Evolutionary conservation across 805 yeast genomes (phyloP).

Genomic region (Yarrowia phangngaensis): DNA sequence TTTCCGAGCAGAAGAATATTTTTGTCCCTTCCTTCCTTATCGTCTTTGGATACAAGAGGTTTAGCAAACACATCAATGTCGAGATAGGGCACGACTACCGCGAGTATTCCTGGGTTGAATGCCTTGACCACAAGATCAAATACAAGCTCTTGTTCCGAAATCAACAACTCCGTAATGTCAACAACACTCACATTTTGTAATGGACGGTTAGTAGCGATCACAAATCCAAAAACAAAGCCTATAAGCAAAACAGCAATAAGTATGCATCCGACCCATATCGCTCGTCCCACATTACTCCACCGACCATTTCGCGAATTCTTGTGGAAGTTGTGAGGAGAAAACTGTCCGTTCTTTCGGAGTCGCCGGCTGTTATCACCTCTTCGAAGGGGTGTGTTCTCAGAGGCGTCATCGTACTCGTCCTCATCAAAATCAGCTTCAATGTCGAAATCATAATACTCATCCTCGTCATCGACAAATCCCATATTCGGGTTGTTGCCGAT

Average conservation of each 20-base stretch:
- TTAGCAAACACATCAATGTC: constrained; percentile 77
- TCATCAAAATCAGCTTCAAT: constrained; percentile 48
- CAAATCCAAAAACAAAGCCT: constrained; percentile 79
- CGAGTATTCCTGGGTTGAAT: constrained; percentile 80
- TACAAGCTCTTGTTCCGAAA: constrained; percentile 77
- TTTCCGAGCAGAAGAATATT: constrained; percentile 72
- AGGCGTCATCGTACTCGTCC: constrained; percentile 34
- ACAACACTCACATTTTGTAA: constrained; percentile 60
- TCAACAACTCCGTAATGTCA: constrained; percentile 65
- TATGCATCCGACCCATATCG: constrained; percentile 38
- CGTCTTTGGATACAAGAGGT: constrained; percentile 30
- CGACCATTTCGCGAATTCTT: constrained; percentile 28
- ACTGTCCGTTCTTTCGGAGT: constrained; percentile 33
- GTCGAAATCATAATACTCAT: constrained; percentile 41
- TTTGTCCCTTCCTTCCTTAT: constrained; percentile 32
- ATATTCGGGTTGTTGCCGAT: constrained; percentile 4
- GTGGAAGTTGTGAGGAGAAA: constrained; percentile 50
- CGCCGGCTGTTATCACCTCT: constrained; percentile 31
- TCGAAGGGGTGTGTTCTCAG: constrained; percentile 40
- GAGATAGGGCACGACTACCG: constrained; percentile 57
- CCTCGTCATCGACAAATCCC: constrained; percentile 37
- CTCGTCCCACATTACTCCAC: constrained; percentile 34
- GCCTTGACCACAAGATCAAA: constrained; percentile 77
- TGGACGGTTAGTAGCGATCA: constrained; percentile 83
- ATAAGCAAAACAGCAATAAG: constrained; percentile 38